Conservation (phyloP, 78 protist genomes). For the Cavenderia fasciculata region DNA sequence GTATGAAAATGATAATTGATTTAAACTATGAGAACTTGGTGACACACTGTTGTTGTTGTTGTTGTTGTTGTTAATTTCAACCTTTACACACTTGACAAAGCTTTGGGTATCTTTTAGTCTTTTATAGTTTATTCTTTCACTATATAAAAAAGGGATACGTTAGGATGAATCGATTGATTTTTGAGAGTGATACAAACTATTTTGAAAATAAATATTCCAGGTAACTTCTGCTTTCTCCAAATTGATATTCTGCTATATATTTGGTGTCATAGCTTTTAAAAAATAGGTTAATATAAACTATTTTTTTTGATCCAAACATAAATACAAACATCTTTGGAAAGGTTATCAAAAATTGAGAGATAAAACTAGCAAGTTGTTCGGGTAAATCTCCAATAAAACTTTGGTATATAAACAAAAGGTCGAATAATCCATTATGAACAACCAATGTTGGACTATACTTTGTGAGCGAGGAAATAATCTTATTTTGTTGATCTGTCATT, state of each 20-base stretch:
- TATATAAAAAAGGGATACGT: too few species aligned
- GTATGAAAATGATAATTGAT: neutral
- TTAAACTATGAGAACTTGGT: too few species aligned
- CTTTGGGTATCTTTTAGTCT: neutral
- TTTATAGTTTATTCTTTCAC: conserved; percentile 8
- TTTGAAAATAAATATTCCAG: conserved; percentile 56
- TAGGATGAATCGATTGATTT: too few species aligned
- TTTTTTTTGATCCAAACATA: neutral
- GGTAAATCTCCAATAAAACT: conserved; percentile 48
- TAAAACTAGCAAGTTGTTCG: conserved; percentile 22
- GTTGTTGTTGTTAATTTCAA: too few species aligned
- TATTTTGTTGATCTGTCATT: neutral
- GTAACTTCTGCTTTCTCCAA: conserved; percentile 36
- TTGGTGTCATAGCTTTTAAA: conserved; percentile 51
- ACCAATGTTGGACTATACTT: neutral
- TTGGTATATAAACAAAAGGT: conserved; percentile 27
- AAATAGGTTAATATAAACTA: neutral
- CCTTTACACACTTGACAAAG: neutral
- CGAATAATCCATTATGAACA: conserved; percentile 53
- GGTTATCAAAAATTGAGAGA: neutral
- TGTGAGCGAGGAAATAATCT: neutral
- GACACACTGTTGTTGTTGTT: too few species aligned
- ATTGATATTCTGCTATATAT: conserved; percentile 46
- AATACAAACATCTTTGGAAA: conserved; percentile 54
- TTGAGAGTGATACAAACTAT: conserved; percentile 13